Conservation (phyloP, 495 filamentous ascomycete species). For the Xylona heveae region DNA sequence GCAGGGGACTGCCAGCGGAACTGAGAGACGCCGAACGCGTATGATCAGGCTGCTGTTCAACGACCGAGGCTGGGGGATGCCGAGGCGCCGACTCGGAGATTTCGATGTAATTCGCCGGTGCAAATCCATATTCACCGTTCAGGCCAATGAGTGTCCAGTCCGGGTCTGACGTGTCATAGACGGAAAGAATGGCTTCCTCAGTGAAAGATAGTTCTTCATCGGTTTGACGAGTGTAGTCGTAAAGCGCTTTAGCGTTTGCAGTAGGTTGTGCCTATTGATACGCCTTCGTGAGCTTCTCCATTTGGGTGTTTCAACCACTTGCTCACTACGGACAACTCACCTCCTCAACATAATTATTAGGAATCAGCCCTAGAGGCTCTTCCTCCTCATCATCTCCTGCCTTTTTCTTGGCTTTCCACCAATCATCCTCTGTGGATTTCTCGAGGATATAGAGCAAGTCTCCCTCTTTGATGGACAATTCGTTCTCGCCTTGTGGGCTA, state of each 20-base stretch:
- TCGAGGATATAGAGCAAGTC: conserved; percentile 85
- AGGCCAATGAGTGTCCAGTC: conserved; percentile 90
- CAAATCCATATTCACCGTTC: conserved; percentile 80
- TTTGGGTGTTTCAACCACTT: not conserved
- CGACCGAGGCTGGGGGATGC: too few relatives aligned
- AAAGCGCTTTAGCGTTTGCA: conserved; percentile 62
- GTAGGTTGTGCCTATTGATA: conserved; percentile 42
- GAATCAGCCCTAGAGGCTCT: conserved; percentile 81
- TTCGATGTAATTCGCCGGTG: conserved; percentile 94
- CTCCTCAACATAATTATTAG: conserved; percentile 92
- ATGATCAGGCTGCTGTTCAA: too few relatives aligned
- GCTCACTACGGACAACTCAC: conserved; percentile 28
- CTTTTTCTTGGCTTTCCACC: conserved; percentile 99
- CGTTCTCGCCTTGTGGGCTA: conserved; percentile 65
- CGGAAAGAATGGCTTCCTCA: conserved; percentile 63
- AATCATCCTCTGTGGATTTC: conserved; percentile 75
- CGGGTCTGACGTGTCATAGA: conserved; percentile 80
- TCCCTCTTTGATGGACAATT: conserved; percentile 72
- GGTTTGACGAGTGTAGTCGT: conserved; percentile 91
- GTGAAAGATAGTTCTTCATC: conserved; percentile 94
- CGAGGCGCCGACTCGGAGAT: conserved; percentile 18
- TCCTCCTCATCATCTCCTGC: conserved; percentile 77
- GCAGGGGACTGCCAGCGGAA: conserved; percentile 12
- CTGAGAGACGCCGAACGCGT: conserved; percentile 13
- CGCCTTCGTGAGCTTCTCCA: conserved; percentile 9